Evolutionary conservation across 768 basidiomycete genomes (phyloP), one percentile per base, ranked within the genome.

Genomic region (Suillus subaureus): DNA sequence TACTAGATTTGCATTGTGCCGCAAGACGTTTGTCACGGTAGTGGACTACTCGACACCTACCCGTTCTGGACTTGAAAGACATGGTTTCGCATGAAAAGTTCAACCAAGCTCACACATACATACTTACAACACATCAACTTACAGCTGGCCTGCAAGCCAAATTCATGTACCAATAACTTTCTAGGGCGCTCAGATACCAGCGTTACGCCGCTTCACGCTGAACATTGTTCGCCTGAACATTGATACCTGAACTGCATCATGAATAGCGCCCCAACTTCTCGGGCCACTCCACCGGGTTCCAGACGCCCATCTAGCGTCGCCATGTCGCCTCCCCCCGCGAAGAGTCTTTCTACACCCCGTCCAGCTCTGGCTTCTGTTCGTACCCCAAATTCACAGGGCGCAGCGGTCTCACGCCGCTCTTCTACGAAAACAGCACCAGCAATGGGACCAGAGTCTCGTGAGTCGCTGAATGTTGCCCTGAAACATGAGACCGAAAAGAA

Each of bases 401-500:
- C 86, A 6, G 73, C 80, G 28, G 73, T 77, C 31, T 76, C 82
- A 42, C 84, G 90, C 52, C 84, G 88, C 35, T 76, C 83, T 21
- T 83, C 86, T 28, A 56, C 83, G 42, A 89, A 85, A 74, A 73
- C 79, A 37, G 71, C 84, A 11, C 75, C 85, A 21, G 70, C 80
- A 13, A 73, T 74, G 3, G 68, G 72, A 31, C 80, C 79, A 62
- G 89, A 90, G 62, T 79, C 82, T 11, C 79, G 81, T 56, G 89
- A 91, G 62, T 76, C 82, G 33, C 81, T 92, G 40, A 79, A 85
- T 13, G 84, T 84, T 40, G 86, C 87, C 37, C 81, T 93, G 66
- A 91, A 88, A 75, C 83, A 87, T 60, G 93, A 94, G 75, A 91
- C 89, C 16, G 91, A 93, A 68, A 84, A 89, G 71, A 94, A 91